Base-by-base conservation (phyloP, 108 stramenopile genomes). In the Conticribra guillardii region DNA sequence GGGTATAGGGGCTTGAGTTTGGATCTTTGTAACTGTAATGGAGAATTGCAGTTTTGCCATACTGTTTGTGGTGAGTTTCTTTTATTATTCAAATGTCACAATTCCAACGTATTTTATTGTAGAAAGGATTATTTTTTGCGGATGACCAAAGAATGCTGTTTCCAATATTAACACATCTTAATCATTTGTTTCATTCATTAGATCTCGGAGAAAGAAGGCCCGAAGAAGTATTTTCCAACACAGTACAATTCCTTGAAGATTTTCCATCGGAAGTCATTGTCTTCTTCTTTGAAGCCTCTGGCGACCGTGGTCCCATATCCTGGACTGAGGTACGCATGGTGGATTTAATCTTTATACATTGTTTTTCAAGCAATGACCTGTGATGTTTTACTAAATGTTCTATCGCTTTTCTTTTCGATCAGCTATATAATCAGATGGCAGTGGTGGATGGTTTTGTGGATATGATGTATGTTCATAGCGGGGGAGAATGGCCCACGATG, bases 401-500 rank as follows among this genome's bases (percentile, higher is more conserved):
- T n/a, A n/a, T n/a, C n/a, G n/a, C n/a, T n/a, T n/a, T n/a, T n/a
- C n/a, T n/a, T n/a, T n/a, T n/a, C n/a, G n/a, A n/a, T n/a, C n/a
- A n/a, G n/a, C 62, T 80, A 41, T 74, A 69, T 31, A 55, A 44
- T 30, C 60, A 64, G 30, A 74, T 74, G 67, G 31, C 26, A 18
- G 30, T 18, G 1, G 64, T 78, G 18, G 63, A 78, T 21, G 76
- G 64, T 11, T 80, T 80, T 37, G 23, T 34, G 3, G 79, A 80
- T 22, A 71, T 74, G 73, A 41, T 80, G 59, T 80, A 74, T 18
- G 58, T 61, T 0, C 79, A 80, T 54, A 21, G 29, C 21, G 79
- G 67, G 45, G 54, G 65, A 11, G 37, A 51, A 3, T 92, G 88
- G 88, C 88, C 88, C 18, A 87, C 86, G n/a, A 62, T 89, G 57